Evolutionary conservation across 495 filamentous ascomycete genomes (phyloP).

Genomic region (Podospora sp.): DNA sequence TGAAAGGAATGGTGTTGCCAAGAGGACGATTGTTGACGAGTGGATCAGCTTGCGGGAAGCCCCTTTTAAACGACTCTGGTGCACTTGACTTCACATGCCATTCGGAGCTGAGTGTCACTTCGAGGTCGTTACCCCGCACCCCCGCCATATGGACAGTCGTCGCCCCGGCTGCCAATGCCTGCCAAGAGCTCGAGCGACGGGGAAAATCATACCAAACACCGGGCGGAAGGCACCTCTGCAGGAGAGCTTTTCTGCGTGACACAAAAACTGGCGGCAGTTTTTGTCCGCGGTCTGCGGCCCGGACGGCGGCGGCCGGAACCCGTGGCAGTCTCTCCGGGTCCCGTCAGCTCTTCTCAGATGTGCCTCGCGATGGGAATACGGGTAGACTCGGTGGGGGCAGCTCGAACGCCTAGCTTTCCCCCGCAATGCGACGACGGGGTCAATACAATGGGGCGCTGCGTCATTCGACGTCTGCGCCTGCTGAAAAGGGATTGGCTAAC

Average conservation of each 20-base stretch:
- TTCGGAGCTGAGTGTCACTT: not conserved
- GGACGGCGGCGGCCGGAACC: not conserved
- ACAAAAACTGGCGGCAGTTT: not conserved
- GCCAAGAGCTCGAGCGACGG: not conserved
- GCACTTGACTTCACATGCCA: not conserved
- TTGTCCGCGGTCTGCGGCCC: not conserved
- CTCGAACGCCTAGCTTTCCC: not conserved
- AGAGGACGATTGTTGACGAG: not conserved
- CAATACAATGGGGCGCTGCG: not conserved
- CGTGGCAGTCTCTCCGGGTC: too few species aligned
- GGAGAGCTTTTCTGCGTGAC: not conserved
- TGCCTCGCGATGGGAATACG: too few species aligned
- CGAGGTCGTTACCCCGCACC: not conserved
- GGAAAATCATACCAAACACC: not conserved
- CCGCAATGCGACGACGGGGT: not conserved
- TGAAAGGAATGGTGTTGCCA: not conserved
- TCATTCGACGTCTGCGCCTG: not conserved
- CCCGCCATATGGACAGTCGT: not conserved
- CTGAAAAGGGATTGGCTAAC: conserved; percentile 1
- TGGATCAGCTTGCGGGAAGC: not conserved
- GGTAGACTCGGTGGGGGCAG: too few species aligned
- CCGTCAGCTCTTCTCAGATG: too few species aligned
- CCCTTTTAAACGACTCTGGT: not conserved
- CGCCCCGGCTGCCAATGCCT: not conserved
- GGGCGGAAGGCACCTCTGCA: not conserved